These are phyloP conservation scores for Dryadomyces sulphureus DNA, from an alignment of 2,329 filamentous ascomycete genomes.

Conservation along the genomic window DNA sequence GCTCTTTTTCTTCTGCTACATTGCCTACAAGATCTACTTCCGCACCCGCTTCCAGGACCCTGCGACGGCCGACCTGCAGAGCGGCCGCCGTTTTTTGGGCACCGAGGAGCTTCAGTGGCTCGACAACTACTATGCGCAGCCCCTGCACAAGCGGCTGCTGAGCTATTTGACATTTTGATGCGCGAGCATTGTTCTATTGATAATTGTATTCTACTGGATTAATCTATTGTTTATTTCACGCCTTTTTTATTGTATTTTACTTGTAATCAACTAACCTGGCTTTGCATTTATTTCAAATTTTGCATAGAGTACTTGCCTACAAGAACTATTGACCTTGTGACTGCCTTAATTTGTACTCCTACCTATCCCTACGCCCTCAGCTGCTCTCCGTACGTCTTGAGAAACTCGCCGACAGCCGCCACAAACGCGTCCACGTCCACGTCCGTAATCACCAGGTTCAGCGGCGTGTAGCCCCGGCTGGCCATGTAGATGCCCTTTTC, in stretches of 20 bases:
- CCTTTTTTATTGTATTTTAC: no score
- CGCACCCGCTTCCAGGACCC: slow-evolving; percentile 7
- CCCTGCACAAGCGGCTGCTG: slow-evolving; percentile 3
- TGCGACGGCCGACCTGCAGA: slow-evolving; percentile 5
- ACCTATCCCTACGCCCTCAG: background rate
- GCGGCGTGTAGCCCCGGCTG: slow-evolving; percentile 12
- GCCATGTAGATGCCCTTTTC: slow-evolving; percentile 14
- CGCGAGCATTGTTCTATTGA: no score
- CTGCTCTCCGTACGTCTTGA: slow-evolving; percentile 2
- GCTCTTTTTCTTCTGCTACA: slow-evolving; percentile 4
- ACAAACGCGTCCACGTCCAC: slow-evolving; percentile 12
- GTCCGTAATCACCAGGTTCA: slow-evolving; percentile 13
- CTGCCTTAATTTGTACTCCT: background rate
- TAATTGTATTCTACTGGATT: no score
- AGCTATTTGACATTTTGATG: slow-evolving; percentile 6
- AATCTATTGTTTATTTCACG: no score
- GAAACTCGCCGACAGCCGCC: slow-evolving; percentile 6
- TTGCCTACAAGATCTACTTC: slow-evolving; percentile 9
- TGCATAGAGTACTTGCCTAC: no score
- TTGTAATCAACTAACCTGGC: no score
- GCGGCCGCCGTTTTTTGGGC: slow-evolving; percentile 5
- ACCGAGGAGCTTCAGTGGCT: slow-evolving; percentile 6
- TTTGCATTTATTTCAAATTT: no score
- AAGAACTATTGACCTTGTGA: no score
- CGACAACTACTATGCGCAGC: slow-evolving; percentile 7